Evolutionary conservation across 1,139 yeast genomes (phyloP), one percentile per base, ranked within the genome.

Genomic region (Pneumocystis oryctolagi): DNA sequence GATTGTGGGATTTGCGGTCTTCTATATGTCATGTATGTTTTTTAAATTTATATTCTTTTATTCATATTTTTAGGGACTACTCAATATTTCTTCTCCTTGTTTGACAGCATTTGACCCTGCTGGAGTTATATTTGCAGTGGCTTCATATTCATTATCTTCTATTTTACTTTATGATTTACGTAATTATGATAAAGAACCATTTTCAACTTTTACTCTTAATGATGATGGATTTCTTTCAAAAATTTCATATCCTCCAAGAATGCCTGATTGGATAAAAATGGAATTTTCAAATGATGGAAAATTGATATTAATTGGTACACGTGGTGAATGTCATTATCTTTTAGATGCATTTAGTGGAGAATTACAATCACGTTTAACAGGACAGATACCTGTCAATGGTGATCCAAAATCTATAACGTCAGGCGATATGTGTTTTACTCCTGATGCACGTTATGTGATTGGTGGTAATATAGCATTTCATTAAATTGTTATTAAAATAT

Each of bases 221-320:
- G 66, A 65, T 47, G 65, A 64, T 55, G 37, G 47, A n/a, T 65
- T 59, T 60, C 61, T 63, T 25, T 59, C 64, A 55, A 74, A 70
- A 30, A 73, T 82, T 8, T 58, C 69, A 71, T 65, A 62, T 40
- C 65, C 65, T 25, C 66, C 65, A n/a, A 59, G 61, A 53, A 66
- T 37, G 65, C 64, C 62, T 25, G 61, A 40, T 20, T 86, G 90
- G 87, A 79, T 80, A 56, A 85, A 84, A 68, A 66, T 89, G 40
- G 95, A 89, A 72, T 89, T 90, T 72, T 82, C 95, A 32, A 89
- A 89, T 71, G 86, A 85, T 70, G 95, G 95, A 37, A 85, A 84
- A 70, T 77, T 78, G 66, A 69, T 92, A n/a, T 74, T 89, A n/a
- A 73, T 89, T 1, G 81, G 84, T 1, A 84, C 94, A 5, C 71